A percentile compares a stretch with the other conserved stretches of the same genome.
Evolutionary conservation across 1,284 basidiomycete genomes (phyloP).

Genomic region (Puccinia novopanici): DNA sequence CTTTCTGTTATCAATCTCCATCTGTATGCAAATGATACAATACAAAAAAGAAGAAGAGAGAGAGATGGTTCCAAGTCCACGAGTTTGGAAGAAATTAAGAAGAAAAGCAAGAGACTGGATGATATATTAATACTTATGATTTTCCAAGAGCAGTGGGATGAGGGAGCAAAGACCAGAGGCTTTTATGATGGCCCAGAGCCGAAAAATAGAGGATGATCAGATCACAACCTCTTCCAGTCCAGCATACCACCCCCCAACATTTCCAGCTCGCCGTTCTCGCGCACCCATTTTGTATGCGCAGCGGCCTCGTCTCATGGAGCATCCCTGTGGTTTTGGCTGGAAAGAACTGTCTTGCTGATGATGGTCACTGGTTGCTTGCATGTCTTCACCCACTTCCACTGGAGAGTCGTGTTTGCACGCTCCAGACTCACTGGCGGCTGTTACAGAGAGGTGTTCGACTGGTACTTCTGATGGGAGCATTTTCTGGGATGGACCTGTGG

Average conservation of each 20-base stretch:
- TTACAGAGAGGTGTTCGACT: not conserved
- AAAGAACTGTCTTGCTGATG: not conserved
- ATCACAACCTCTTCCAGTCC: conserved; percentile 43
- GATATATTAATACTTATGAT: no score
- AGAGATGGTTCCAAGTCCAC: no score
- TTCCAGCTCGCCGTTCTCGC: conserved; percentile 46
- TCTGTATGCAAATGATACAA: no score
- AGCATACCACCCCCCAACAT: conserved; percentile 49
- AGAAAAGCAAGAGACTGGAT: no score
- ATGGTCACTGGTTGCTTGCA: not conserved
- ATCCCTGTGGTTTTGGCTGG: not conserved
- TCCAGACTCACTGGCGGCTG: not conserved
- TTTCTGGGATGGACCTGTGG: not conserved
- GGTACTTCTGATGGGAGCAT: not conserved
- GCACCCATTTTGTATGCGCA: conserved; percentile 38
- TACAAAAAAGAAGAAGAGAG: no score
- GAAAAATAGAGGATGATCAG: not conserved
- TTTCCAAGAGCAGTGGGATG: no score
- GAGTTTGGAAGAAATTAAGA: no score
- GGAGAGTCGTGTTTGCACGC: not conserved
- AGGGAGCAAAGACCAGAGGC: no score
- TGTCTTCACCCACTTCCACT: not conserved
- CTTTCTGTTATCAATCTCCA: no score
- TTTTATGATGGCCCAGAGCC: no score
- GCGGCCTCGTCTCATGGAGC: not conserved